These are phyloP conservation scores for Letharia columbiana DNA, from an alignment of 495 filamentous ascomycete species.

Conservation along the genomic window DNA sequence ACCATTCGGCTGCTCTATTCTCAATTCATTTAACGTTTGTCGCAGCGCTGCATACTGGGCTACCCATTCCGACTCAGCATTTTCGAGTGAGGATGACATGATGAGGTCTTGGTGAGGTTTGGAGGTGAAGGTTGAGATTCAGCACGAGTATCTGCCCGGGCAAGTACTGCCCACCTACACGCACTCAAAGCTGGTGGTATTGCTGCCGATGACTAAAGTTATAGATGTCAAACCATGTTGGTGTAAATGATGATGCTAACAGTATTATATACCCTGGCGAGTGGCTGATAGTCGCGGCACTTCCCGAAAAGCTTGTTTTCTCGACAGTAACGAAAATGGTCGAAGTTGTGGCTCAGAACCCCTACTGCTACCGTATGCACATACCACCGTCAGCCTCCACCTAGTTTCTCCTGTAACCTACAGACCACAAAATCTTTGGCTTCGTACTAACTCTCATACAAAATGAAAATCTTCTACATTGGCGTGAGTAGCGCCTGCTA, in stretches of 20 bases:
- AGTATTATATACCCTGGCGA: background rate
- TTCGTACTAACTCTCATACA: conserved; percentile 23
- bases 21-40: conserved; percentile 59
- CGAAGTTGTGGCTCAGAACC: background rate
- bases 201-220: background rate
- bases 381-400: too few relatives aligned
- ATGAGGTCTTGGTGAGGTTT: background rate
- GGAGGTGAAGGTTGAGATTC: background rate
- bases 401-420: background rate
- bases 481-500: conserved; percentile 51
- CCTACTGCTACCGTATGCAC: too few relatives aligned
- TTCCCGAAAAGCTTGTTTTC: background rate
- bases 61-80: conserved; percentile 58
- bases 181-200: background rate
- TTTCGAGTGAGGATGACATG: conserved; percentile 21
- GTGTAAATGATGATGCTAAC: too few relatives aligned
- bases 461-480: conserved; percentile 91
- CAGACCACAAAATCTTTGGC: background rate
- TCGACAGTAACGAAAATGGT: background rate
- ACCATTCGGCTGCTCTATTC: conserved; percentile 43
- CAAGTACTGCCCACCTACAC: background rate
- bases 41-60: conserved; percentile 63
- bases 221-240: background rate
- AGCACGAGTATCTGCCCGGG: background rate
- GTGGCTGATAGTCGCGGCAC: background rate